Evolutionary conservation across 2,329 filamentous ascomycete genomes (phyloP), one percentile per base, ranked within the genome.

Genomic region (Acephala macrosclerotiorum): DNA sequence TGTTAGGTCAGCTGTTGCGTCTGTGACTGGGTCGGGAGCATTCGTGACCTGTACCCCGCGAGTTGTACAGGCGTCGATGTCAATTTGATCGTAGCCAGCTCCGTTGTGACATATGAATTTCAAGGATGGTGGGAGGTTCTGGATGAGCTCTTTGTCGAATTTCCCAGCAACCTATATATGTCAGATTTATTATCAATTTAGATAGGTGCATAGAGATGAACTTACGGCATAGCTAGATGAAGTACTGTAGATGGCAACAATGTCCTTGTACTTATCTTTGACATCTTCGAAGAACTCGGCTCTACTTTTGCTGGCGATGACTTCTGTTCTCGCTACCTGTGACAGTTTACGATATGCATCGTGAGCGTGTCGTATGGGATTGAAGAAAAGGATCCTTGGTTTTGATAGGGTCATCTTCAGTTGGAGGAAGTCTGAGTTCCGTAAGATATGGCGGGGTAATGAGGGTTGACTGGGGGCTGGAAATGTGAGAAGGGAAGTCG

Each of bases 1-100:
- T 74, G 85, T 89, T 8, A 88, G 83, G 76, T 96, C 92, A 62
- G 93, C 93, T 0, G 92, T 96, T 42, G 91, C 87, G 74, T 94
- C 90, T 76, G 94, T 88, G 53, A 93, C 91, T 47, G 90, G 89
- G 0, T 85, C 87, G 12, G 92, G 92, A 1, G 90, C 89, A 77
- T 95, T 94, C 70, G 91, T 92, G 25, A 96, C 89, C 40, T 80
- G 83, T 69, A 96, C 83, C 2, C 63, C 65, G 3, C 53, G 18
- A 81, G 76, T 14, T 16, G 87, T 89, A 81, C 91, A 94, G 45
- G 90, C 89, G 38, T 84, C 76, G 18, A 94, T 82, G 76, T 93
- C 89, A 69, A 96, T 83, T 76, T 92, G 89, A 78, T 96, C 93
- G 79, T 96, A 96, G 35, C 93, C 70, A 16, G 63, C 80, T 63